phyloP scores from a whole-genome alignment of 1,284 basidiomycete species.

The Amylostereum areolatum region DNA sequence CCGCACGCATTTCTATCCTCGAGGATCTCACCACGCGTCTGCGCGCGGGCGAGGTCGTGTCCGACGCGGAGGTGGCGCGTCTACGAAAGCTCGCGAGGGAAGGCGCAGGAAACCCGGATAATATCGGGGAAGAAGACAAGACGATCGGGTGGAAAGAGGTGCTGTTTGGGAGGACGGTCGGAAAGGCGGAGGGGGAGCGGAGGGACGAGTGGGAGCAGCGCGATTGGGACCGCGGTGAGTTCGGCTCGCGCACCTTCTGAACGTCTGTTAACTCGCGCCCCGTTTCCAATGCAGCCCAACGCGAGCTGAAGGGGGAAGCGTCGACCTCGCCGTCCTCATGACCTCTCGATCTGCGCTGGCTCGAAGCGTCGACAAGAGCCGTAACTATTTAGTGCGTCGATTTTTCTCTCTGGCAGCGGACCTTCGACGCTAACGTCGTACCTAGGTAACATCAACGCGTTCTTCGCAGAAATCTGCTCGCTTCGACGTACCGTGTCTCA shows the following conservation, averaged over 20 bases:
- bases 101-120: constrained; percentile 8
- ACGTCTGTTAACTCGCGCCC: neutral
- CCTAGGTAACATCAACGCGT: neutral
- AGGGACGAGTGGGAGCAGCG: constrained; percentile 24
- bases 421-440: neutral
- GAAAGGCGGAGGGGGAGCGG: constrained; percentile 12
- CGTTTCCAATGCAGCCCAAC: neutral
- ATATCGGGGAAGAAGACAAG: constrained; percentile 9
- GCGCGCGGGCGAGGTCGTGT: constrained; percentile 32
- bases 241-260: neutral
- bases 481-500: neutral
- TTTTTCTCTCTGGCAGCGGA: neutral
- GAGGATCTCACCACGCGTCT: constrained; percentile 46
- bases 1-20: constrained; percentile 55
- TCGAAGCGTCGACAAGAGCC: too few relatives aligned
- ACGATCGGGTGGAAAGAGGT: constrained; percentile 28
- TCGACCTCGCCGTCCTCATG: neutral
- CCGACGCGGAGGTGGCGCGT: constrained; percentile 41
- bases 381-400: neutral
- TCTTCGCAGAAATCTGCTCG: neutral
- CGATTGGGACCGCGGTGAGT: constrained; percentile 25
- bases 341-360: neutral
- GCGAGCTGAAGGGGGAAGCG: neutral
- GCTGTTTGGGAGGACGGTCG: constrained; percentile 20
- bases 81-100: constrained; percentile 38